A percentile compares a stretch with the other conserved stretches of the same genome.
These are phyloP conservation scores for Glutinoglossum americanum DNA, from an alignment of 495 filamentous ascomycete species.

Conservation along the genomic window DNA sequence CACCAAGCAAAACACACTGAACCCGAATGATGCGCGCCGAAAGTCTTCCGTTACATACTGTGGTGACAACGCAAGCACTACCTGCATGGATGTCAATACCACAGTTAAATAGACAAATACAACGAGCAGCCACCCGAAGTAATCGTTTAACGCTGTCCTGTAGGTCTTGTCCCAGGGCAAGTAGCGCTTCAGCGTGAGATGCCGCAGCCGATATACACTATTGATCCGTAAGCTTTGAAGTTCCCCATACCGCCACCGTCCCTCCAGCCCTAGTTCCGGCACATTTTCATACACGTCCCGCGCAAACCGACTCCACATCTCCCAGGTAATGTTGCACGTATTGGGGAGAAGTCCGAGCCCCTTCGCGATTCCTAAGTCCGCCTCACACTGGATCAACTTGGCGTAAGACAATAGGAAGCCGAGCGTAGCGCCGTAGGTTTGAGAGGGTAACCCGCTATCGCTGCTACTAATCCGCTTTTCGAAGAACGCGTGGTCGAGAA, in stretches of 20 bases:
- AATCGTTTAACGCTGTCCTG: slow-evolving; percentile 12
- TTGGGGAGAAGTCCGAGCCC: neutral
- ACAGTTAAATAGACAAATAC: slow-evolving; percentile 15
- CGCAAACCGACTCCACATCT: no score
- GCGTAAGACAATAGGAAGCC: neutral
- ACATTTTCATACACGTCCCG: no score
- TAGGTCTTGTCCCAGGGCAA: slow-evolving; percentile 8
- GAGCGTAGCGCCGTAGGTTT: neutral
- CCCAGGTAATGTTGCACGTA: no score
- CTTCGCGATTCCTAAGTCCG: neutral
- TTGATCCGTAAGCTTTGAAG: neutral
- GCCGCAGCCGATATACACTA: slow-evolving; percentile 1
- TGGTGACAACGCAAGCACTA: slow-evolving; percentile 8
- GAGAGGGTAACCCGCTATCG: no score
- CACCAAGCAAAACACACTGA: no score
- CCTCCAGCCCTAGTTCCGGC: neutral
- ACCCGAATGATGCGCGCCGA: no score
- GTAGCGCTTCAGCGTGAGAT: slow-evolving; percentile 6
- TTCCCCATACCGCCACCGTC: neutral
- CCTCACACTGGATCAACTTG: neutral
- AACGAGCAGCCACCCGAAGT: slow-evolving; percentile 15
- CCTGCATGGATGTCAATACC: slow-evolving; percentile 18
- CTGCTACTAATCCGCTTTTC: neutral
- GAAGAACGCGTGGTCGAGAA: neutral
- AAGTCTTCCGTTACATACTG: no score